Conservation (phyloP, 495 filamentous ascomycete genomes). For the Rostrohypoxylon terebratum region DNA sequence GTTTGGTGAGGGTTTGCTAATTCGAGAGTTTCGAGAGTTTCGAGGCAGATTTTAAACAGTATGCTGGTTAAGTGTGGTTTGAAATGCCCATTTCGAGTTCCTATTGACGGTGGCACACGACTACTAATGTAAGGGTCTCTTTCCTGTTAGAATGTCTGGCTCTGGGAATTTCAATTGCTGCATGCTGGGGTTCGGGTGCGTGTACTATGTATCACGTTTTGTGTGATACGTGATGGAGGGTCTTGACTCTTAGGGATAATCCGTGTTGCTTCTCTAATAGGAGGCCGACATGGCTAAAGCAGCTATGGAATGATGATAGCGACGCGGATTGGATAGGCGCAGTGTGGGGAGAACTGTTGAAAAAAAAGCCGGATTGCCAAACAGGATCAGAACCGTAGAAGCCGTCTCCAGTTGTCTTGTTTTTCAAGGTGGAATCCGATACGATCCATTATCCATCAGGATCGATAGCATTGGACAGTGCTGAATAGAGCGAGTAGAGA, state of each 20-base stretch:
- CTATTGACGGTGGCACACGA: not conserved
- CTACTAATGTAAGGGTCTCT: too few relatives aligned
- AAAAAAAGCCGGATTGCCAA: slow-evolving; percentile 29
- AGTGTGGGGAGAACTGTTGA: slow-evolving; percentile 30
- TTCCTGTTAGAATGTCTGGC: not conserved
- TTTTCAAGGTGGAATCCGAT: slow-evolving; percentile 32
- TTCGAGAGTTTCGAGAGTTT: slow-evolving; percentile 25
- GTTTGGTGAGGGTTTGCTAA: too few relatives aligned
- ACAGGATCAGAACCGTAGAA: slow-evolving; percentile 26
- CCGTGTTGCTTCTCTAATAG: slow-evolving; percentile 29
- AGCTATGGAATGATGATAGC: slow-evolving; percentile 9
- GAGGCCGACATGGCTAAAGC: slow-evolving; percentile 12
- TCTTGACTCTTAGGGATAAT: slow-evolving; percentile 22
- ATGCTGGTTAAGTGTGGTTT: slow-evolving; percentile 21
- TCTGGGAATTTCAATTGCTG: slow-evolving; percentile 14
- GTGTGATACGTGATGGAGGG: slow-evolving; percentile 23
- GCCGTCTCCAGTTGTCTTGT: slow-evolving; percentile 30
- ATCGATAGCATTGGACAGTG: slow-evolving; percentile 16
- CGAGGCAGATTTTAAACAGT: slow-evolving; percentile 21
- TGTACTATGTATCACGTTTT: slow-evolving; percentile 39
- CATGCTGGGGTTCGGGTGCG: slow-evolving; percentile 15
- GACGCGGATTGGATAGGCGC: slow-evolving; percentile 15
- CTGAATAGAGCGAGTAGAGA: not conserved
- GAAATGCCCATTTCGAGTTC: slow-evolving; percentile 16
- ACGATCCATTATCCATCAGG: not conserved